Evolutionary conservation across 2,329 filamentous ascomycete genomes (phyloP).

Genomic region (Penicillium sp.): DNA sequence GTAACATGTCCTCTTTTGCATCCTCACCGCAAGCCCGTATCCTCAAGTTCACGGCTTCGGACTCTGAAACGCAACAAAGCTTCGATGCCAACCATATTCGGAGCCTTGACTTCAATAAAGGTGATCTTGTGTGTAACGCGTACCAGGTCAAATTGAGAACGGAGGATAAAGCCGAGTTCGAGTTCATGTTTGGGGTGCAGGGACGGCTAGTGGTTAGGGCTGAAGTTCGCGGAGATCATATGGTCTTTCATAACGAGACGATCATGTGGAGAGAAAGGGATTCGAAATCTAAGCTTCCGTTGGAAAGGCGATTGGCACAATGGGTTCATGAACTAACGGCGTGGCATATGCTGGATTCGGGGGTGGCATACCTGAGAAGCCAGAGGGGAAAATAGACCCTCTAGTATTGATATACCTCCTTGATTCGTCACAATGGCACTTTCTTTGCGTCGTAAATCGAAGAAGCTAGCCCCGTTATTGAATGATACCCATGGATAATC

Average conservation of each 20-base stretch:
- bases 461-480: not conserved
- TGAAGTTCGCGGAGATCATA: constrained; percentile 19
- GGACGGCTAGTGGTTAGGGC: constrained; percentile 34
- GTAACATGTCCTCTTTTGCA: constrained; percentile 41
- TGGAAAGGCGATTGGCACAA: constrained; percentile 34
- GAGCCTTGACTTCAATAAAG: constrained; percentile 33
- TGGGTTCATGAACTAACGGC: constrained; percentile 41
- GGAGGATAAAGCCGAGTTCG: constrained; percentile 37
- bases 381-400: constrained; percentile 18
- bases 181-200: constrained; percentile 26
- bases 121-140: constrained; percentile 39
- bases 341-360: constrained; percentile 45
- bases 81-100: constrained; percentile 33
- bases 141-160: constrained; percentile 36
- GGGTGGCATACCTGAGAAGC: constrained; percentile 35
- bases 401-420: not conserved
- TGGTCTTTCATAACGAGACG: constrained; percentile 36
- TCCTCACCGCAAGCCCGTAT: constrained; percentile 39
- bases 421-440: not conserved
- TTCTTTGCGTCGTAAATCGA: not conserved
- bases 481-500: not conserved
- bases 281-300: constrained; percentile 30
- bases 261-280: constrained; percentile 36
- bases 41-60: constrained; percentile 27
- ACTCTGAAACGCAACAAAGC: constrained; percentile 24